Evolutionary conservation across 2,329 filamentous ascomycete species (phyloP).

Genomic region (Microdochium trichocladiopsis): DNA sequence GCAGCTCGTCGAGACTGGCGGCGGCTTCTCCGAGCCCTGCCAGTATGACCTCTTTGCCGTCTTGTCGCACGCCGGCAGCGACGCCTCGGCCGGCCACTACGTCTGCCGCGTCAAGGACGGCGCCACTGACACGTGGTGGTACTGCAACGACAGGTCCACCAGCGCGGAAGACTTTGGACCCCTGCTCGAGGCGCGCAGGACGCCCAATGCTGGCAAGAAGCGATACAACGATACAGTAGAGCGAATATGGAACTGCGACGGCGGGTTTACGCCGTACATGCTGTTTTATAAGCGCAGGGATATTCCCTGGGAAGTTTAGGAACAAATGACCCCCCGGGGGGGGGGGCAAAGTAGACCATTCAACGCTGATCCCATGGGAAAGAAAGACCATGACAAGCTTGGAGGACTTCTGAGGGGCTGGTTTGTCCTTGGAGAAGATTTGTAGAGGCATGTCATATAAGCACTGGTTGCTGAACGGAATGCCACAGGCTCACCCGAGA

Average conservation of each 20-base stretch:
- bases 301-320: not conserved
- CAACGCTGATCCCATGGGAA: no score
- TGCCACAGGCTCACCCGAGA: no score
- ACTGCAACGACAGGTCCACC: conserved; percentile 35
- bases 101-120: conserved; percentile 59
- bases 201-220: not conserved
- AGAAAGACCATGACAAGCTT: no score
- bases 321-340: no score
- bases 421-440: no score
- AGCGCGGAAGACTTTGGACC: conserved; percentile 1
- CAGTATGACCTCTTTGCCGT: conserved; percentile 83
- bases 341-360: no score
- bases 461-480: no score
- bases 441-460: no score
- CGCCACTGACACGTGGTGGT: conserved; percentile 37
- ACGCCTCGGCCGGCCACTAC: conserved; percentile 72
- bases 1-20: conserved; percentile 25
- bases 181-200: not conserved
- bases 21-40: conserved; percentile 48
- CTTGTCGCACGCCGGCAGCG: conserved; percentile 65
- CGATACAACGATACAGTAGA: not conserved
- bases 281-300: conserved; percentile 15
- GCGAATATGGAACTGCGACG: conserved; percentile 1
- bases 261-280: conserved; percentile 6
- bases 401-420: no score